Conservation (phyloP, 2,329 filamentous ascomycete species). For the Pestalotiopsis sp. region DNA sequence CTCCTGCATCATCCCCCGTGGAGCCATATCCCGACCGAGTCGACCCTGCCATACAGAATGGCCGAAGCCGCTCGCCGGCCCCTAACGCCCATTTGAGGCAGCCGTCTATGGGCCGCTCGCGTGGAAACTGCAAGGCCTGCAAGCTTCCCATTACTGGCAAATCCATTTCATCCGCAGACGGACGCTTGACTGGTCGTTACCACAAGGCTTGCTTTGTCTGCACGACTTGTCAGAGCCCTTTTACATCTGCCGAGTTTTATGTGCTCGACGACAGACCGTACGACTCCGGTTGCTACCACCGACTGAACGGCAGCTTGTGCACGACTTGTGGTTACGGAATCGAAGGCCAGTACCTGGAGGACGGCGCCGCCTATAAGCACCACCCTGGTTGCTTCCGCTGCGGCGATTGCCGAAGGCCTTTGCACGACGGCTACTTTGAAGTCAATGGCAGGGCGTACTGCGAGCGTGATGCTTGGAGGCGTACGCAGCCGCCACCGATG, state of each 20-base stretch:
- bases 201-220: conserved; percentile 96
- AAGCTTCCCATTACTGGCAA: conserved; percentile 80
- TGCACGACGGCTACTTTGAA: conserved; percentile 90
- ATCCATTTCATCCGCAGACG: conserved; percentile 91
- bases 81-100: conserved; percentile 41
- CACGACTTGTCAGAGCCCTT: conserved; percentile 78
- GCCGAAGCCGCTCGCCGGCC: conserved; percentile 27
- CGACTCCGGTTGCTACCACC: conserved; percentile 91
- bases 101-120: conserved; percentile 46
- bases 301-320: conserved; percentile 86
- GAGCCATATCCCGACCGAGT: conserved; percentile 1
- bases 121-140: conserved; percentile 85
- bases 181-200: conserved; percentile 87
- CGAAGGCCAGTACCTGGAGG: conserved; percentile 91
- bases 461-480: conserved; percentile 78
- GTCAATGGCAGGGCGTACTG: conserved; percentile 81
- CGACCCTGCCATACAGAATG: conserved; percentile 21
- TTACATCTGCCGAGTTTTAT: conserved; percentile 89
- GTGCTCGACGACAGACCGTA: conserved; percentile 86
- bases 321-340: conserved; percentile 80
- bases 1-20: conserved; percentile 21
- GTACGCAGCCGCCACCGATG: conserved; percentile 41
- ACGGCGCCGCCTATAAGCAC: conserved; percentile 76
- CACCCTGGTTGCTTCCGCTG: conserved; percentile 89
- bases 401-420: conserved; percentile 71